Evolutionary conservation across 192 early-diverging fungal genomes (phyloP), one percentile per base, ranked within the genome.

Genomic region (Gaertneriomyces sp.): DNA sequence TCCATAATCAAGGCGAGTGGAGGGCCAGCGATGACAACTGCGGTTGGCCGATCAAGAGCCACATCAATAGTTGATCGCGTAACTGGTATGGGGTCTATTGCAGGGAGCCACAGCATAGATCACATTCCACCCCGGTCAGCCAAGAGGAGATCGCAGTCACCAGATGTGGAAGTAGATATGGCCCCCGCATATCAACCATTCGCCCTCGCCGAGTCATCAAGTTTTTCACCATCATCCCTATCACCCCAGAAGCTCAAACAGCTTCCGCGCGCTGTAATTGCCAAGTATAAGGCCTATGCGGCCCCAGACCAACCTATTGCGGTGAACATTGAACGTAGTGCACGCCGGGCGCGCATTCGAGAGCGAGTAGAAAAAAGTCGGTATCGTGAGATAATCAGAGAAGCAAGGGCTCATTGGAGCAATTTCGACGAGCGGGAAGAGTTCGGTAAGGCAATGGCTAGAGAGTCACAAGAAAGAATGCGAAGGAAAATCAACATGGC

Each of bases 281-380:
- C 80, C 39, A 79, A 79, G 42, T 82, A 82, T 57, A 19, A 45
- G 42, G 80, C 80, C 8, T 75, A 76, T 60, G 74, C 74, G 17
- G 71, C 68, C 40, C 74, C 74, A 7, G 44, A 55, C 4, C 50
- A 71, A 6, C 42, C 54, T 46, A 60, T 79, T 16, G 55, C 64
- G 12, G 45, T 67, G 57, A 69, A 64, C 58, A 76, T 82, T 68
- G 68, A 74, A 40, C 58, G 74, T 43, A 76, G 74, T 53, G 74
- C 56, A 12, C 63, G 57, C 3, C 66, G 73, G 19, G 62, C 71
- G 19, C 52, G 71, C 58, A 12, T 44, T 47, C 69, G 72, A 60
- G 12, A 42, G n/a, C 43, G 57, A 41, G 54, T 70, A 4, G 70
- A 71, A 53, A 54, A 61, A 14, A 17, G 51, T 4, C 56, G 53